Conservation (phyloP, 768 basidiomycete genomes). For the Strobilomyces dryophilus region DNA sequence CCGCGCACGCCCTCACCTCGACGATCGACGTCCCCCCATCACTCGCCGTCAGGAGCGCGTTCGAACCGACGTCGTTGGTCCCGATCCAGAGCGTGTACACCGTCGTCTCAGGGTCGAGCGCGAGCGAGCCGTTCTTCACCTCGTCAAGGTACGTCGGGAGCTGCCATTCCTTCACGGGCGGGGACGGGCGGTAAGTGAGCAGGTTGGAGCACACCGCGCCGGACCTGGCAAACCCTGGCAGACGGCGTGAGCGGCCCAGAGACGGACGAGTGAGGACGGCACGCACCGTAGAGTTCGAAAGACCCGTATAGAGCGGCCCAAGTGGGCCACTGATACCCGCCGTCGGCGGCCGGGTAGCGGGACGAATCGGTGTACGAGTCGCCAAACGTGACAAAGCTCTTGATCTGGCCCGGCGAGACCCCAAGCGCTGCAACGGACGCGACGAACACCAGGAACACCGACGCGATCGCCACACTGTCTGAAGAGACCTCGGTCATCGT, state of each 20-base stretch:
- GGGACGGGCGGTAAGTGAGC: conserved; percentile 54
- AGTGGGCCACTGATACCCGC: conserved; percentile 55
- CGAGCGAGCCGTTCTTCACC: conserved; percentile 38
- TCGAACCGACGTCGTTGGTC: conserved; percentile 58
- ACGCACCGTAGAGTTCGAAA: conserved; percentile 44
- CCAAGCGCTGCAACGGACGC: conserved; percentile 14
- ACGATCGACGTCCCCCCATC: conserved; percentile 48
- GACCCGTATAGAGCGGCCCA: conserved; percentile 54
- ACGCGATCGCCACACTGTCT: conserved; percentile 1
- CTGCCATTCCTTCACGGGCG: conserved; percentile 45
- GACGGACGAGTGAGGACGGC: background rate
- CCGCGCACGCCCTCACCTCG: conserved; percentile 52
- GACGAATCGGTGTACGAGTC: conserved; percentile 62
- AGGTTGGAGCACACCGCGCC: conserved; percentile 67
- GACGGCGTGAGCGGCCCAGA: too few relatives aligned
- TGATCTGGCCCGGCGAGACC: conserved; percentile 44
- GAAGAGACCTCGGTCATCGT: background rate
- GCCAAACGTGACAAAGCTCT: conserved; percentile 63
- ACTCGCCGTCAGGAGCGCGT: conserved; percentile 50
- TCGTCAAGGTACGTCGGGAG: conserved; percentile 50
- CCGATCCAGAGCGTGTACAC: conserved; percentile 68
- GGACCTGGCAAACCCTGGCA: conserved; percentile 44
- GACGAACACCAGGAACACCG: conserved; percentile 10
- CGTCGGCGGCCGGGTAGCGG: conserved; percentile 29
- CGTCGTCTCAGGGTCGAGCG: conserved; percentile 38